Percentiles rank a stretch among this genome's conserved stretches.
phyloP scores from a whole-genome alignment of 495 filamentous ascomycete genomes.

The Trichoderma reesei region DNA sequence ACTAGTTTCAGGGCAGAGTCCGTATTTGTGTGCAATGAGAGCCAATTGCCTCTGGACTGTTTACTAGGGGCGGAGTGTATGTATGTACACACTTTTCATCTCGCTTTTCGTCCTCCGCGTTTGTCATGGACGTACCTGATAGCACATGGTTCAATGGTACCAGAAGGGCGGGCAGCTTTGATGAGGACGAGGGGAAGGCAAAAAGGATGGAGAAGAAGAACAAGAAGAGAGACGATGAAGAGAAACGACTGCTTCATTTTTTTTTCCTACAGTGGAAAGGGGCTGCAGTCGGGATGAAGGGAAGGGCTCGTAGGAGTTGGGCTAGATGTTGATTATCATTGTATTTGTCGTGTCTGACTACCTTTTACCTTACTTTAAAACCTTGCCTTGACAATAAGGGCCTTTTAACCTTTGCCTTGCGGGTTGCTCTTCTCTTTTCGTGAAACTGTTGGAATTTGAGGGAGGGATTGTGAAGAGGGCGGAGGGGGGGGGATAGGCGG shows the following conservation, averaged over 20 bases:
- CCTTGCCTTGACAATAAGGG: too few relatives aligned
- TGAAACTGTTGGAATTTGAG: too few relatives aligned
- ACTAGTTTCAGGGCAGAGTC: neutral
- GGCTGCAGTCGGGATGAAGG: too few relatives aligned
- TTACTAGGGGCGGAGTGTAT: too few relatives aligned
- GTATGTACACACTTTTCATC: neutral
- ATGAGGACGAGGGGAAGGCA: neutral
- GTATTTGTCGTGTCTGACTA: neutral
- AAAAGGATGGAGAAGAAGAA: neutral
- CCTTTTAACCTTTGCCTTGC: too few relatives aligned
- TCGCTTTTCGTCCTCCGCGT: neutral
- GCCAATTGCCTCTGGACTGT: neutral
- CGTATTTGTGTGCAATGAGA: neutral
- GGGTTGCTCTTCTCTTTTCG: too few relatives aligned
- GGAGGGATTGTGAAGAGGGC: too few relatives aligned
- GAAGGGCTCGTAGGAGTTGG: neutral
- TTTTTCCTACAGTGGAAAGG: neutral
- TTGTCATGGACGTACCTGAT: neutral
- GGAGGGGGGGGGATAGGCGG: too few relatives aligned
- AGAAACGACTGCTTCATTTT: neutral
- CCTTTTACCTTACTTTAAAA: neutral
- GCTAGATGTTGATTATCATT: neutral
- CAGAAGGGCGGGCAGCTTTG: neutral
- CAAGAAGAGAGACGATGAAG: neutral
- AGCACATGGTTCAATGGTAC: neutral